Base-by-base conservation (phyloP, 495 filamentous ascomycete genomes). In the Friedmanniomyces endolithicus region DNA sequence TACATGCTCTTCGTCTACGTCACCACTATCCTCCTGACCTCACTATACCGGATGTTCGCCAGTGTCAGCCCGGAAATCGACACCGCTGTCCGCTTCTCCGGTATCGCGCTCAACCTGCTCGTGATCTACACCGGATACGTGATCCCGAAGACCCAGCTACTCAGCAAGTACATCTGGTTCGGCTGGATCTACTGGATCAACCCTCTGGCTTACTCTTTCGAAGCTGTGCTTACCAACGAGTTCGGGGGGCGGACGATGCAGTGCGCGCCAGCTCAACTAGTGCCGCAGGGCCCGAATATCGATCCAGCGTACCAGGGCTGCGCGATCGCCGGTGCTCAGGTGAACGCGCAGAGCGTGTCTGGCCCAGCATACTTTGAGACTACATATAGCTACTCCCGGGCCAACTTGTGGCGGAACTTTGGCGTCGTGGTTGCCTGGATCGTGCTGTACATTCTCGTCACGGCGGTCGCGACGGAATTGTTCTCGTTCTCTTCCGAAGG, bases 1-100 rank as follows among this genome's bases (percentile, higher is more conserved):
- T 86, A 81, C 66, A 74, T 81, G 65, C 67, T 88, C 0, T 84
- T 87, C 63, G 77, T 87, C 31, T 87, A 83, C 63, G 75, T 75
- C 11, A 84, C 72, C 1, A 84, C 83, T 0, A 75, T 88, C 48
- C 76, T 75, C 59, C 74, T 86, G 35, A 87, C 83, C 0, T 73
- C 83, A 7, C 57, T 88, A 25, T 88, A 85, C 61, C 79, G 85
- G 14, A 87, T 87, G 83, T 86, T 88, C 60, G 85, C 83, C 1
- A 76, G 82, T 7, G 65, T 88, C 6, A 86, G 81, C 1, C 82
- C 83, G 0, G 78, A 76, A 1, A 85, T 88, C 43, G 81, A 87
- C 63, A 82, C 85, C 46, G 84, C 85, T 2, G 80, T 87, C 39
- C 75, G 83, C 11, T 86, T 88, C 63, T 74, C 77, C 48, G 84